Evolutionary conservation across 768 basidiomycete genomes (phyloP), one percentile per base, ranked within the genome.

Genomic region (Rhodotorula graminis): DNA sequence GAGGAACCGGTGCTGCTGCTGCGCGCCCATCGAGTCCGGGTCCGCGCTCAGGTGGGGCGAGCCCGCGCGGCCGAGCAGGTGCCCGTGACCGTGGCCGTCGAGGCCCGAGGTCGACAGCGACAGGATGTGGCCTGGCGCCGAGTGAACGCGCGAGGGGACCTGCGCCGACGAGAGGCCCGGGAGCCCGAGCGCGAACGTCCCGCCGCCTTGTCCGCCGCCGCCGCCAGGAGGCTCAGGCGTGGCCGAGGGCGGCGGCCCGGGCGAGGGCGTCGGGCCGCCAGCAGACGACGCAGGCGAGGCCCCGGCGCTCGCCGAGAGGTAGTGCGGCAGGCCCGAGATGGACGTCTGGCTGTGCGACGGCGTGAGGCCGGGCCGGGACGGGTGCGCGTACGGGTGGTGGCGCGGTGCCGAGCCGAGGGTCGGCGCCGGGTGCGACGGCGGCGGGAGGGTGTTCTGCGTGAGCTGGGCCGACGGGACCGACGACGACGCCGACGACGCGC

Each of bases 311-410:
- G 64, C 52, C 18, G 71, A 67, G n/a, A 72, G 61, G 65, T 70
- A 72, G 27, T 72, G 68, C 9, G 74, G 71, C 0, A 76, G 6
- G 7, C 70, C 50, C 0, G 61, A 16, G 8, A 49, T n/a, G 11
- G 69, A 66, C 4, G 46, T n/a, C 33, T 58, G 59, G 27, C 59
- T 65, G 56, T 71, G 67, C 0, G 65, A 21, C 9, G 69, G 16
- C 4, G 53, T 3, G 46, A 65, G 49, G 3, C 69, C 49, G 1
- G 65, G 73, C 2, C 69, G 69, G 11, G 61, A 59, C 2, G 74
- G 64, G 50, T 75, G 74, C 0, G 74, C 74, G 68, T 76, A 76
- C 11, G 74, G 74, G 49, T 76, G 74, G 55, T 76, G 74, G 16
- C 74, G 68, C 31, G 67, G 74, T 2, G 69, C 50, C 3, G 70